A percentile compares a stretch with the other conserved stretches of the same genome.
These are phyloP conservation scores for Phyllosticta citrichinensis DNA, from an alignment of 2,329 filamentous ascomycete genomes.

Conservation along the genomic window DNA sequence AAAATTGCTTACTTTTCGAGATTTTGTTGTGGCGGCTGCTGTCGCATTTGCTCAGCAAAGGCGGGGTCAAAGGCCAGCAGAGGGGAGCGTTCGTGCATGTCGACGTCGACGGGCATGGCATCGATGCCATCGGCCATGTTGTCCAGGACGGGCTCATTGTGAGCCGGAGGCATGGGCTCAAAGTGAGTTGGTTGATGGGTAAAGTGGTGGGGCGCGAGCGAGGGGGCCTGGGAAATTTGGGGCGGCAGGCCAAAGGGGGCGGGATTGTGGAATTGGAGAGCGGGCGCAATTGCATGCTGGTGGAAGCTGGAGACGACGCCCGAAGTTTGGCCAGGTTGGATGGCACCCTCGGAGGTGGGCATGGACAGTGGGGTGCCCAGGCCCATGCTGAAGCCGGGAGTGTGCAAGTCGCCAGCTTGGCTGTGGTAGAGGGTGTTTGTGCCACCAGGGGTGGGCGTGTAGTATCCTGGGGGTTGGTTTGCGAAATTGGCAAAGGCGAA, in stretches of 20 bases:
- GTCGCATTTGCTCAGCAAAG: constrained; percentile 38
- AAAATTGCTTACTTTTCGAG: constrained; percentile 36
- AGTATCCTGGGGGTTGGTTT: constrained; percentile 73
- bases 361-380: constrained; percentile 76
- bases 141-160: constrained; percentile 57
- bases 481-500: constrained; percentile 71
- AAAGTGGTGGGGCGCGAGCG: constrained; percentile 71
- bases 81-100: constrained; percentile 52
- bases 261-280: constrained; percentile 48
- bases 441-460: constrained; percentile 76
- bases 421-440: constrained; percentile 72
- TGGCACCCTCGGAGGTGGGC: constrained; percentile 56
- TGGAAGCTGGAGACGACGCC: constrained; percentile 58
- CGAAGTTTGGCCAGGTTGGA: constrained; percentile 49
- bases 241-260: constrained; percentile 57
- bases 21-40: constrained; percentile 27
- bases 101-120: constrained; percentile 39
- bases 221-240: constrained; percentile 29
- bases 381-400: constrained; percentile 62
- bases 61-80: constrained; percentile 46
- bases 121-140: constrained; percentile 24
- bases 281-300: constrained; percentile 26
- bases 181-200: constrained; percentile 72
- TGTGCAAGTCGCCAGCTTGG: constrained; percentile 79
- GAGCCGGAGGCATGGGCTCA: constrained; percentile 61